Percentiles rank a stretch among this genome's conserved stretches.
These are phyloP conservation scores for Huiozyma naganishii DNA, from an alignment of 805 yeast genomes.

Conservation along the genomic window DNA sequence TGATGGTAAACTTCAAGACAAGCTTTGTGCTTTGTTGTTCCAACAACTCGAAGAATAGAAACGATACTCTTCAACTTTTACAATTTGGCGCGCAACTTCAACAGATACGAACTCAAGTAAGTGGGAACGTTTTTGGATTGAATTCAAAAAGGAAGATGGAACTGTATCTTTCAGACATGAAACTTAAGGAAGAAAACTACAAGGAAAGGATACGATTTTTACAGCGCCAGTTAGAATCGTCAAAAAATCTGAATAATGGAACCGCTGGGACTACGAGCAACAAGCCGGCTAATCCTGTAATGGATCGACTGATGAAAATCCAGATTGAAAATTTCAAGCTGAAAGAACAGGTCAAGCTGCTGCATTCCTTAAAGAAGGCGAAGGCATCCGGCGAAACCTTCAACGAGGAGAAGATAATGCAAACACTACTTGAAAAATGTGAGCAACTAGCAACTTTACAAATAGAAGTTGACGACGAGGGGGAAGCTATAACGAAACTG, in stretches of 20 bases:
- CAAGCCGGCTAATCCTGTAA: no score
- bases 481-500: constrained; percentile 6
- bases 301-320: not conserved
- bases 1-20: constrained; percentile 78
- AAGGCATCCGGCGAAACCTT: not conserved
- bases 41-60: constrained; percentile 42
- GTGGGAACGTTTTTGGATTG: constrained; percentile 39
- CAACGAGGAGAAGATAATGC: constrained; percentile 7
- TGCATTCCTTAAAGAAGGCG: not conserved
- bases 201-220: constrained; percentile 6
- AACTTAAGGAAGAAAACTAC: constrained; percentile 20
- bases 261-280: not conserved
- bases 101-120: constrained; percentile 45
- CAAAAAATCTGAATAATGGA: constrained; percentile 1
- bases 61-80: constrained; percentile 61
- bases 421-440: constrained; percentile 16
- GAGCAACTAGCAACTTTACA: constrained; percentile 15
- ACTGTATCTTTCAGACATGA: constrained; percentile 39
- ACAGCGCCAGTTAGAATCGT: constrained; percentile 5
- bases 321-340: constrained; percentile 4
- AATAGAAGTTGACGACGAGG: constrained; percentile 12
- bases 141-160: constrained; percentile 31
- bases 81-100: constrained; percentile 69
- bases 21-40: constrained; percentile 66
- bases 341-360: constrained; percentile 5